Percentiles rank a stretch among this genome's conserved stretches.
These are phyloP conservation scores for Pythium apleroticum DNA, from an alignment of 352 stramenopile species.

Conservation along the genomic window DNA sequence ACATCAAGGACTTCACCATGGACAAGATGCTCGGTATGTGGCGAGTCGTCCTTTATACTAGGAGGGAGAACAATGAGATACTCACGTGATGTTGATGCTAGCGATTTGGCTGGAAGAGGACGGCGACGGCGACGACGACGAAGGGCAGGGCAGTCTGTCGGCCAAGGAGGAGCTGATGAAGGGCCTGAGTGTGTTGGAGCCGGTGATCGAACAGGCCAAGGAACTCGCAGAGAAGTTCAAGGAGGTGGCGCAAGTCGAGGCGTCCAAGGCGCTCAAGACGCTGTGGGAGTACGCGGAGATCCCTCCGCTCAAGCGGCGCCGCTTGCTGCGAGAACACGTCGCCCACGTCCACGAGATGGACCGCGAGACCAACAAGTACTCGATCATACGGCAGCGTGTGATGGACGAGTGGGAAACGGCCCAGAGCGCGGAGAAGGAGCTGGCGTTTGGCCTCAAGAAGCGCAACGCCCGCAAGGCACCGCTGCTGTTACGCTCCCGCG, in stretches of 20 bases:
- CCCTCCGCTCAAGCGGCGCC: constrained; percentile 47
- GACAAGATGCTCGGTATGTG: constrained; percentile 70
- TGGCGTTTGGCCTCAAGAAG: constrained; percentile 58
- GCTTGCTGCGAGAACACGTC: constrained; percentile 64
- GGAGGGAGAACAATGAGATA: not conserved
- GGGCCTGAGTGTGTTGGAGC: constrained; percentile 45
- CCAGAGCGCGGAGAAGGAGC: constrained; percentile 33
- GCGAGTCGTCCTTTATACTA: not conserved
- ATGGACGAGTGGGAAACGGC: constrained; percentile 41
- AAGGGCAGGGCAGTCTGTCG: constrained; percentile 32
- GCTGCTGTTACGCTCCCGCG: constrained; percentile 44
- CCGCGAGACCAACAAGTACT: constrained; percentile 55
- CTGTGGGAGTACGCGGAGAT: constrained; percentile 61
- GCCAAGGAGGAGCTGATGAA: constrained; percentile 70
- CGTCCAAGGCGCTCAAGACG: constrained; percentile 40
- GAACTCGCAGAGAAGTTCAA: constrained; percentile 39
- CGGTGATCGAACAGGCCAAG: constrained; percentile 46
- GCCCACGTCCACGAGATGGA: constrained; percentile 63
- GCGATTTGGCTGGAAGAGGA: constrained; percentile 75
- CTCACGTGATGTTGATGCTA: constrained; percentile 18
- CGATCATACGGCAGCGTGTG: constrained; percentile 40
- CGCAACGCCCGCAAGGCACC: constrained; percentile 57
- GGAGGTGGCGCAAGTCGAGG: constrained; percentile 39
- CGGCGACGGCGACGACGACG: constrained; percentile 42
- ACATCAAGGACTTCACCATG: constrained; percentile 70